Evolutionary conservation across 2,329 filamentous ascomycete genomes (phyloP).

Genomic region (Fusarium protoensiforme): DNA sequence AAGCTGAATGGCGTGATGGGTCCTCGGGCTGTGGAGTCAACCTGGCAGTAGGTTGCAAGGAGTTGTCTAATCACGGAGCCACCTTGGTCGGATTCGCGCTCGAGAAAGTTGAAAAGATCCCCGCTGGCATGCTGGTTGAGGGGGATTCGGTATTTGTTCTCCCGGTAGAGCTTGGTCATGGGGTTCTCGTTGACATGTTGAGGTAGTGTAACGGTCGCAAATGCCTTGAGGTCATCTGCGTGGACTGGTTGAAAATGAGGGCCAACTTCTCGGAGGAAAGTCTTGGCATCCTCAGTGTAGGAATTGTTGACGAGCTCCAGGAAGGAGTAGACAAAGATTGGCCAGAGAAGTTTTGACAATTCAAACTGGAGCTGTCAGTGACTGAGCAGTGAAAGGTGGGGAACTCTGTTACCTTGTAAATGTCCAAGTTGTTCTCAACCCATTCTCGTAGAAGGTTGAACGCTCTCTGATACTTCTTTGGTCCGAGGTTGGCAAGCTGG

Average conservation of each 20-base stretch:
- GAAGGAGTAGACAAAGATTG: constrained; percentile 93
- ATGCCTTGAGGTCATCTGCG: constrained; percentile 79
- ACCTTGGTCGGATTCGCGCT: constrained; percentile 85
- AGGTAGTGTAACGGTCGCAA: constrained; percentile 80
- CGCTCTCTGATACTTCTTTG: constrained; percentile 80
- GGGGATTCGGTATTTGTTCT: constrained; percentile 89
- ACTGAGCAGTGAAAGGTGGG: constrained; percentile 2
- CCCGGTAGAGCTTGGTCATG: constrained; percentile 82
- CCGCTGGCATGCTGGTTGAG: constrained; percentile 87
- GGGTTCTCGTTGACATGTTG: constrained; percentile 82
- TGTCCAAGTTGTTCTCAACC: constrained; percentile 91
- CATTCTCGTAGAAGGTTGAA: constrained; percentile 81
- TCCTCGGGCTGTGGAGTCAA: constrained; percentile 69
- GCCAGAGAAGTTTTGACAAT: constrained; percentile 88
- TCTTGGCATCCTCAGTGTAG: constrained; percentile 76
- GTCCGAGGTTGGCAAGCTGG: constrained; percentile 74
- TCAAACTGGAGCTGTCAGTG: constrained; percentile 72
- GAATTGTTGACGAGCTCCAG: constrained; percentile 80
- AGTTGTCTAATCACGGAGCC: constrained; percentile 82
- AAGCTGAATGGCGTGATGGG: constrained; percentile 74
- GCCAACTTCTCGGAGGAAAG: constrained; percentile 77
- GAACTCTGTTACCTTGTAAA: constrained; percentile 79
- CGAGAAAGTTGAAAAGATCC: constrained; percentile 87
- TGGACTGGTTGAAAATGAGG: constrained; percentile 80
- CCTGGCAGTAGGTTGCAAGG: constrained; percentile 69